Base-by-base conservation (phyloP, 305 asterid genomes). In the Coffea humblotiana region DNA sequence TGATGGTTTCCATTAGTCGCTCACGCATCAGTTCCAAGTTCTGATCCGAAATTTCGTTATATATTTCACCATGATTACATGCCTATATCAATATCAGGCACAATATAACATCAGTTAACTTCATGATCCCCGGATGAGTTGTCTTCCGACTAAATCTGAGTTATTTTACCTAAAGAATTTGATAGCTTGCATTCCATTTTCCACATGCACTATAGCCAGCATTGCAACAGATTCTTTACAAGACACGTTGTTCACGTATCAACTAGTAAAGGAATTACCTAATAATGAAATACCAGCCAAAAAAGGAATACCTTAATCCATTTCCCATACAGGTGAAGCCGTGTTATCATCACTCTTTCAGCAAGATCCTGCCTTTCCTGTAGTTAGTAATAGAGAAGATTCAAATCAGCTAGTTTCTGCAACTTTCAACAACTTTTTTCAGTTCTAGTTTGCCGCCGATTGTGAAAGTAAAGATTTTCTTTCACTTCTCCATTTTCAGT, bases 281-380 rank as follows among this genome's bases (percentile, higher is more conserved):
- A 47, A 63, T 63, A n/a, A 40, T 61, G 49, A 45, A 69, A 68
- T 19, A 66, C 56, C 54, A 63, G 21, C 35, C 43, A 21, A 35
- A 40, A 60, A 18, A 23, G 60, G 23, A 73, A 69, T 84, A 93
- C 98, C 98, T 92, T 89, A 54, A 92, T 91, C 98, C 98, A 91
- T 86, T 85, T 88, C 3, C 88, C 89, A 48, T 92, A 93, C 3
- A 93, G 88, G 83, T 86, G 86, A 79, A 93, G 97, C 45, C 96
- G 91, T 4, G 98, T 93, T 69, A 91, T 84, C 98, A 93, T 93
- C 81, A 93, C 97, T 87, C 97, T 88, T 84, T 93, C 97, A 40
- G 93, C 97, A 80, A 93, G 96, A 69, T 89, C 93, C 77, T 86
- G 92, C 37, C 88, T 89, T 86, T 92, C 97, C 98, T 92, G 90